Evolutionary conservation across 805 yeast genomes (phyloP).

Genomic region (Ogataea populi-albae): DNA sequence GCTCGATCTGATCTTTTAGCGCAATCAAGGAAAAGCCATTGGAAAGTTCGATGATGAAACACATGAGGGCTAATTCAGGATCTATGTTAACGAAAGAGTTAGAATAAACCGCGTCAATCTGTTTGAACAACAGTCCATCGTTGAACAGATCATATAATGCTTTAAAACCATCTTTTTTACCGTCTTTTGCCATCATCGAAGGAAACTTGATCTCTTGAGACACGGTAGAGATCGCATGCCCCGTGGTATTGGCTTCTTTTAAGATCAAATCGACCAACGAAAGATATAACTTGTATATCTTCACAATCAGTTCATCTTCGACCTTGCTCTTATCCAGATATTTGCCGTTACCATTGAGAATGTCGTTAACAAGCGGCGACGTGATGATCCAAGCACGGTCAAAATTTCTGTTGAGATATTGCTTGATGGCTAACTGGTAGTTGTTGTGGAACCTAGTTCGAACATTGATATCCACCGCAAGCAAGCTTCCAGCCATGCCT

Average conservation of each 20-base stretch:
- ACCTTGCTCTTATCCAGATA: constrained; percentile 2
- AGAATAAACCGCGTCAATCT: constrained; percentile 15
- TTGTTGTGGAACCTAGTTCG: constrained; percentile 21
- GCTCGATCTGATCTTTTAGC: constrained; percentile 25
- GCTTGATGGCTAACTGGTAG: constrained; percentile 41
- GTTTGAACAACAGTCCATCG: constrained; percentile 24
- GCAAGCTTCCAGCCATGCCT: constrained; percentile 3
- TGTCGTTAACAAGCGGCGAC: constrained; percentile 20
- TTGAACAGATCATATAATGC: constrained; percentile 15
- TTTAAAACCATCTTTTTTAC: neutral
- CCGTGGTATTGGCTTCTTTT: constrained; percentile 14
- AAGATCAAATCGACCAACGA: constrained; percentile 29
- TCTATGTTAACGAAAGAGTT: constrained; percentile 16
- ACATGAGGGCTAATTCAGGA: constrained; percentile 29
- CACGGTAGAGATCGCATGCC: neutral
- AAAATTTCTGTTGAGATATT: constrained; percentile 37
- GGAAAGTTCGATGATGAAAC: constrained; percentile 31
- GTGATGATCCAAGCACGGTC: constrained; percentile 27
- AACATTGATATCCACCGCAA: constrained; percentile 12
- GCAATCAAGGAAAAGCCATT: constrained; percentile 23
- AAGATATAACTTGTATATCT: constrained; percentile 28
- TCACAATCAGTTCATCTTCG: constrained; percentile 15
- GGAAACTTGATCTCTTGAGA: constrained; percentile 5
- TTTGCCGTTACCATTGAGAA: constrained; percentile 7
- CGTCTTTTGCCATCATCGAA: constrained; percentile 1